Evolutionary conservation across 306 rosid species (phyloP).

Genomic region (Prunus armeniaca): DNA sequence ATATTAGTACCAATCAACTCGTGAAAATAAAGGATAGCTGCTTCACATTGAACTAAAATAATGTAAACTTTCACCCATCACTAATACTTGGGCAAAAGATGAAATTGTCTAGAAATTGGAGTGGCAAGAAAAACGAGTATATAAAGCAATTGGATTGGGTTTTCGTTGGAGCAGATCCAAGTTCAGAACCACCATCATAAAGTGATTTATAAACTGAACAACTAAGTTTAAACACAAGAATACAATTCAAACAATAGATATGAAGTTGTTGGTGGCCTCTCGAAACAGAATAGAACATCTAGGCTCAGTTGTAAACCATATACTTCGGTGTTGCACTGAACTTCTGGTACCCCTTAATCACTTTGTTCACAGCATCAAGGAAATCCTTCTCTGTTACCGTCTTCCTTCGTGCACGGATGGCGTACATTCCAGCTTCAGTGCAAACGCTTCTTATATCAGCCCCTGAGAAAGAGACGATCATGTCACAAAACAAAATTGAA

Average conservation of each 20-base stretch:
- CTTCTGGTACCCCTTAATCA: constrained; percentile 96
- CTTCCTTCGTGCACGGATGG: constrained; percentile 97
- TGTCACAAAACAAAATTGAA: constrained; percentile 30
- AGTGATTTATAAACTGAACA: background rate
- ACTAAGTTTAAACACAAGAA: constrained; percentile 4
- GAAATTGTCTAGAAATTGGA: background rate
- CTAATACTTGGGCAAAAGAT: background rate
- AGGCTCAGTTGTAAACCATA: constrained; percentile 91
- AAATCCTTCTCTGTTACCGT: constrained; percentile 97
- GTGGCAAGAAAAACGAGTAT: background rate
- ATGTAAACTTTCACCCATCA: background rate
- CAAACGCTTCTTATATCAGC: constrained; percentile 98
- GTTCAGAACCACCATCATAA: background rate
- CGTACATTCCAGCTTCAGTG: constrained; percentile 99
- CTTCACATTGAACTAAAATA: background rate
- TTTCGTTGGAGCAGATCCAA: background rate
- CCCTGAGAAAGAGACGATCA: constrained; percentile 39
- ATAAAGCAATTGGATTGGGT: background rate
- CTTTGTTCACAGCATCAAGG: constrained; percentile 97
- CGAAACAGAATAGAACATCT: background rate
- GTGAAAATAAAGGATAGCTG: too few species aligned
- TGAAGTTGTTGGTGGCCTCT: background rate
- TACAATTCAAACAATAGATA: background rate
- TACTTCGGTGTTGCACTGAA: constrained; percentile 99
- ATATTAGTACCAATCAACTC: too few species aligned